Evolutionary conservation across 2,329 filamentous ascomycete species (phyloP), one percentile per base, ranked within the genome.

Genomic region (Daldinia eschscholtzii): DNA sequence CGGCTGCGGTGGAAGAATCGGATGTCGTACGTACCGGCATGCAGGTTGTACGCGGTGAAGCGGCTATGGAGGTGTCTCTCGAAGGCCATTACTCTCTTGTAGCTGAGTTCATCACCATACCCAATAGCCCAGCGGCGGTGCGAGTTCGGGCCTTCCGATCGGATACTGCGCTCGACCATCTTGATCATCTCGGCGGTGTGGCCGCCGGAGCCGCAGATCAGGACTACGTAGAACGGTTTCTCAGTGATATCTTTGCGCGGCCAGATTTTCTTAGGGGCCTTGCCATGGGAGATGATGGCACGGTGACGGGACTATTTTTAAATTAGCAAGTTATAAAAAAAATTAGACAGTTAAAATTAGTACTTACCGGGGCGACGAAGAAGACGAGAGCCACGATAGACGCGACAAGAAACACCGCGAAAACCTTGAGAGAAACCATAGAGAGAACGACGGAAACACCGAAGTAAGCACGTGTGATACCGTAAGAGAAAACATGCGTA

Each of bases 181-280:
- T 91, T 89, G 70, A 97, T 85, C 92, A 99, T 97, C 81, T 99
- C 96, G 55, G 93, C 91, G 0, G 96, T 98, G 81, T 99, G 96
- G 0, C 96, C 96, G 35, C 96, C 96, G 2, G 93, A 97, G 59
- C 96, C 96, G 26, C 98, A 91, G 28, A 98, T 90, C 70, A 97
- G 87, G 35, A 97, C 84, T 61, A 94, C 83, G 79, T 94, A 87
- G 55, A 74, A 73, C 44, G 65, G 57, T 33, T n/a, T 26, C n/a
- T 37, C 18, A 4, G 10, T 20, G 12, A 10, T 4, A 12, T 7
- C 26, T n/a, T 59, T 28, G 23, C 53, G 53, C 18, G 33, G 33
- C 35, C 18, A 57, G 12, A 42, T 35, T 37, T 55, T 37, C 20
- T 42, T 42, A 2, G 18, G 53, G 53, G 10, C 18, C 20, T 46